Base-by-base conservation (phyloP, 2,329 filamentous ascomycete species). In the Aspergillus glaucus region DNA sequence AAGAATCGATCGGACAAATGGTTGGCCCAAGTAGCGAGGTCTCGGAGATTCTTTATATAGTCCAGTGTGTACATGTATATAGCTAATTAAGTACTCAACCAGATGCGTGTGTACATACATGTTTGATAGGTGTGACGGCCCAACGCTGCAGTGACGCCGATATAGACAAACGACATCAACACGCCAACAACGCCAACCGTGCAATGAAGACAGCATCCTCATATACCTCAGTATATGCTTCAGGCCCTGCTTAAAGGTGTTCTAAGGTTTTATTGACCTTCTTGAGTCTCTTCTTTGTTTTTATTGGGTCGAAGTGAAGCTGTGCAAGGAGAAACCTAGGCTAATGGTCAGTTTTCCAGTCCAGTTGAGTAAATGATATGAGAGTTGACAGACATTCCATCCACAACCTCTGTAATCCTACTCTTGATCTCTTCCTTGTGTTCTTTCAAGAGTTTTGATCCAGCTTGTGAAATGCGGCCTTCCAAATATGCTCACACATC, bases 141-240 rank as follows among this genome's bases (percentile, higher is more conserved):
- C n/a, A n/a, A n/a, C n/a, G n/a, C n/a, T n/a, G n/a, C n/a, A n/a
- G n/a, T n/a, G n/a, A n/a, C n/a, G n/a, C n/a, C n/a, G n/a, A n/a
- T n/a, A n/a, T n/a, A n/a, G n/a, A n/a, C n/a, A n/a, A n/a, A n/a
- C n/a, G n/a, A n/a, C n/a, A n/a, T n/a, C n/a, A n/a, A n/a, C n/a
- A n/a, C n/a, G n/a, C n/a, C n/a, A n/a, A n/a, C n/a, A n/a, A n/a
- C n/a, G n/a, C n/a, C n/a, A n/a, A n/a, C n/a, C n/a, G n/a, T n/a
- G n/a, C n/a, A n/a, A n/a, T n/a, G n/a, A n/a, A n/a, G n/a, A n/a
- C n/a, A 0, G 70, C 67, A 0, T 68, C 52, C 0, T 64, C 47
- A 45, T 80, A 80, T 0, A 70, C 68, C 9, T 55, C 3, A 17
- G 71, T 56, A 32, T 74, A 71, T 3, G 61, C 63, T 12, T 56